Percentiles rank a stretch among this genome's conserved stretches.
Evolutionary conservation across 176 grass and related monocot genomes (phyloP).

Genomic region (Hyparrhenia diplandra): DNA sequence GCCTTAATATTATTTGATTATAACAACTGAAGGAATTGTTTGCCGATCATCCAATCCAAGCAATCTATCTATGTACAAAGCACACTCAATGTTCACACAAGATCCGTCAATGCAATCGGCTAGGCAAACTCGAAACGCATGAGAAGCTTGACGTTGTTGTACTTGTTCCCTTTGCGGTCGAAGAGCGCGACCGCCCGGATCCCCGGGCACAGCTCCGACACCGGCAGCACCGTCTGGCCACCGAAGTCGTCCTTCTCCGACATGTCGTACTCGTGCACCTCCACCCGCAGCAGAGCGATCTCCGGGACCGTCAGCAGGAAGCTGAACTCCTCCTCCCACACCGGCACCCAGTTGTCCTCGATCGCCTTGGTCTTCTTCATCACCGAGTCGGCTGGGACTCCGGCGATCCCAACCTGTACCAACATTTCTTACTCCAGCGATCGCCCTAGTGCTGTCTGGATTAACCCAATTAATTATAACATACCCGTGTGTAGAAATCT

Average conservation of each 20-base stretch:
- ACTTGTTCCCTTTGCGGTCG: slow-evolving; percentile 61
- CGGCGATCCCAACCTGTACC: slow-evolving; percentile 78
- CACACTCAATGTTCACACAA: neutral
- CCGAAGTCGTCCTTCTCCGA: slow-evolving; percentile 95
- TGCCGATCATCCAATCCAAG: neutral
- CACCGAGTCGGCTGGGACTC: slow-evolving; percentile 56
- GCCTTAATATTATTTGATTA: neutral
- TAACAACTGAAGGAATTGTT: neutral
- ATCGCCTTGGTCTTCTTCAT: slow-evolving; percentile 81
- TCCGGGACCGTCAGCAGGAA: slow-evolving; percentile 68
- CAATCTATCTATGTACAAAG: neutral
- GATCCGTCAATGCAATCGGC: no score
- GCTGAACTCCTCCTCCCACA: slow-evolving; percentile 76
- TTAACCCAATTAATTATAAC: neutral
- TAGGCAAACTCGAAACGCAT: slow-evolving; percentile 71
- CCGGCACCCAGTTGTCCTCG: slow-evolving; percentile 86
- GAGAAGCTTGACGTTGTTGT: slow-evolving; percentile 67
- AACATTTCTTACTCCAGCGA: neutral
- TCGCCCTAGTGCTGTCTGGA: neutral
- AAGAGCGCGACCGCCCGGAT: slow-evolving; percentile 69
- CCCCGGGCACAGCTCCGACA: slow-evolving; percentile 71
- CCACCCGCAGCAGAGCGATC: slow-evolving; percentile 80
- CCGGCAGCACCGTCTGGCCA: slow-evolving; percentile 71
- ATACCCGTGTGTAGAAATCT: slow-evolving; percentile 81
- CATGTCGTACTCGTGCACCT: slow-evolving; percentile 93